A percentile compares a stretch with the other conserved stretches of the same genome.
Evolutionary conservation across 2,329 filamentous ascomycete genomes (phyloP).

Genomic region (Phoma sp.): DNA sequence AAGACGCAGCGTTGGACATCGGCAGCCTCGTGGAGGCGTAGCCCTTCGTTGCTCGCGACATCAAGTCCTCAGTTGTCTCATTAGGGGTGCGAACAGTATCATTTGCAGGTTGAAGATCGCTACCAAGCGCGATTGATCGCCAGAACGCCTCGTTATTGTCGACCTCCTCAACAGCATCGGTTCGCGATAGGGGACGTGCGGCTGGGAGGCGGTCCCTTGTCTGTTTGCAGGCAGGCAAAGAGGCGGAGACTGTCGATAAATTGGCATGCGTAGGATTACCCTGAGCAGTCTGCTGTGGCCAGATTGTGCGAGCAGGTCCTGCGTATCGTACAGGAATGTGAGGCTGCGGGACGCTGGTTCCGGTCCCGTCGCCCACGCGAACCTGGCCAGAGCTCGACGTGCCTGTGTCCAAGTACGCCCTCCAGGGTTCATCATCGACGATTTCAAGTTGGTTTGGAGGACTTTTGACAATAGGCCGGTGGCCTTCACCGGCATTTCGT

Average conservation of each 20-base stretch:
- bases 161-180: conserved; percentile 3
- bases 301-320: conserved; percentile 22
- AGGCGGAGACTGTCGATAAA: conserved; percentile 29
- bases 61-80: conserved; percentile 9
- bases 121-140: conserved; percentile 44
- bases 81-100: conserved; percentile 8
- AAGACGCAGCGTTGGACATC: conserved; percentile 26
- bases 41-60: conserved; percentile 13
- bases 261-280: conserved; percentile 27
- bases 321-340: conserved; percentile 15
- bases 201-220: conserved; percentile 9
- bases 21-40: conserved; percentile 24
- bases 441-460: conserved; percentile 14
- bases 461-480: neutral
- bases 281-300: conserved; percentile 39
- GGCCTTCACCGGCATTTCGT: conserved; percentile 1
- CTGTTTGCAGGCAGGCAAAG: conserved; percentile 33
- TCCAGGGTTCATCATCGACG: conserved; percentile 41
- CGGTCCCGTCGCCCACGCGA: conserved; percentile 14
- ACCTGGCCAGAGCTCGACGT: conserved; percentile 32
- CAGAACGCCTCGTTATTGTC: conserved; percentile 39
- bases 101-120: conserved; percentile 17
- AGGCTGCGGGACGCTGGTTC: conserved; percentile 26
- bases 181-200: conserved; percentile 1
- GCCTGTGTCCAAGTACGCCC: conserved; percentile 29